Conservation (phyloP, 225 moss, liverwort and hornwort genomes). For the Climacium dendroides region DNA sequence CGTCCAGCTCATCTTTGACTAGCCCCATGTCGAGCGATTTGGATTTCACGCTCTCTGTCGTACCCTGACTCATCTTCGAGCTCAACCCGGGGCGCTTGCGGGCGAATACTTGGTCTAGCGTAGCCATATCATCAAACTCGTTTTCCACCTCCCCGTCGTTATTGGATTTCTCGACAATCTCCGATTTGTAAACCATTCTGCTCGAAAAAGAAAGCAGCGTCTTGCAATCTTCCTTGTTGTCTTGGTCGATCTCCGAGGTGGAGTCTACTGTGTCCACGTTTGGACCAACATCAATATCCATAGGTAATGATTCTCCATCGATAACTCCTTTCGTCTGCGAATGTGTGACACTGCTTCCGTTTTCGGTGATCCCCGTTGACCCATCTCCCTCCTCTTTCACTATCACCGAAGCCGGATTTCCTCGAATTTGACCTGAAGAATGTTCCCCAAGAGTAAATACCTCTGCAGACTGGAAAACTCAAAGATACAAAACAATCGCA, state of each 20-base stretch:
- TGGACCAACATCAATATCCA: conserved; percentile 25
- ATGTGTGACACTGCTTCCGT: conserved; percentile 1
- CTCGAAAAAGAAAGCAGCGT: conserved; percentile 2
- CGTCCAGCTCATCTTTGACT: conserved; percentile 41
- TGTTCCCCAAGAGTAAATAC: neutral
- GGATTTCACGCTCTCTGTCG: neutral
- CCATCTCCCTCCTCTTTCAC: conserved; percentile 9
- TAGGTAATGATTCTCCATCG: conserved; percentile 9
- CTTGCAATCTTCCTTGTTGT: conserved; percentile 14
- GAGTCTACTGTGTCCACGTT: conserved; percentile 8
- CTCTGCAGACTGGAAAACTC: neutral
- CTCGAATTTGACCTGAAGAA: conserved; percentile 45
- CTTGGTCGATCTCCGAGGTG: neutral
- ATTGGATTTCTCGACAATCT: neutral
- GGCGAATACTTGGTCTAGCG: conserved; percentile 37
- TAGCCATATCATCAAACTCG: conserved; percentile 41
- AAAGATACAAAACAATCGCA: neutral
- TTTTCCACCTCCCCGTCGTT: conserved; percentile 21
- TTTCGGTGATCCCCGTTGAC: neutral
- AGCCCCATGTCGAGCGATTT: neutral
- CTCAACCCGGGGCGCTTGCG: conserved; percentile 7
- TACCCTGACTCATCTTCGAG: neutral
- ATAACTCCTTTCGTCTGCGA: neutral
- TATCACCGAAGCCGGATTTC: neutral
- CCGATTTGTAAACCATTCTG: neutral